Base-by-base conservation (phyloP, 108 stramenopile species). In the Conticribra guillardii region DNA sequence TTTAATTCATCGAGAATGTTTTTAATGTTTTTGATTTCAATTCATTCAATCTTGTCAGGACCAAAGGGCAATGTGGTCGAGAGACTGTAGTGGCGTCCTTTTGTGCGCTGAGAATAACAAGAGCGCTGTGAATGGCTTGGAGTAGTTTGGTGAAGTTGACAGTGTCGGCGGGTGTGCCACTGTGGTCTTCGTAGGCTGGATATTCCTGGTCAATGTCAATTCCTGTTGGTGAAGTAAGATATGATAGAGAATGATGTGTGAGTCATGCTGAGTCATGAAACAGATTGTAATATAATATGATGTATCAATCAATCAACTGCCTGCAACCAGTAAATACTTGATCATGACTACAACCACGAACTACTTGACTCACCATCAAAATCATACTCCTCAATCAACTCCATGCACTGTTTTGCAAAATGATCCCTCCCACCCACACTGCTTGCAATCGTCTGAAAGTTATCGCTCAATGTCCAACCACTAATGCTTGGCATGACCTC, bases 381-480 rank as follows among this genome's bases (percentile, higher is more conserved):
- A 26, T 45, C 67, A 63, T 80, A 76, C 0, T 68, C 67, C 11
- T 46, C 21, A 32, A 80, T 55, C 37, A 80, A 45, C 51, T 75
- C 57, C 1, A 75, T 73, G 44, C 79, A 80, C 23, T 80, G 67
- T 19, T 44, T 31, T 0, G 79, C 79, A 57, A 80, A 80, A 18
- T 48, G 19, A 31, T 56, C 45, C 52, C 74, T 44, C 2, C 16
- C 14, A 19, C 23, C 22, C 8, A 27, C 48, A 41, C 58, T 47
- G 4, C 73, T 67, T 21, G 79, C 74, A 50, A 79, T 73, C 1
- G 57, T 52, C 11, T 72, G 77, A 47, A 79, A 80, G 48, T 74
- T 76, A 53, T 80, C 79, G 31, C 69, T 70, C 19, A 80, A 44
- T 16, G 79, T 75, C 79, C 79, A 80, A 19, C 79, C 79, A 4